Evolutionary conservation across 495 filamentous ascomycete genomes (phyloP).

Genomic region (Penicillium egyptiacum): DNA sequence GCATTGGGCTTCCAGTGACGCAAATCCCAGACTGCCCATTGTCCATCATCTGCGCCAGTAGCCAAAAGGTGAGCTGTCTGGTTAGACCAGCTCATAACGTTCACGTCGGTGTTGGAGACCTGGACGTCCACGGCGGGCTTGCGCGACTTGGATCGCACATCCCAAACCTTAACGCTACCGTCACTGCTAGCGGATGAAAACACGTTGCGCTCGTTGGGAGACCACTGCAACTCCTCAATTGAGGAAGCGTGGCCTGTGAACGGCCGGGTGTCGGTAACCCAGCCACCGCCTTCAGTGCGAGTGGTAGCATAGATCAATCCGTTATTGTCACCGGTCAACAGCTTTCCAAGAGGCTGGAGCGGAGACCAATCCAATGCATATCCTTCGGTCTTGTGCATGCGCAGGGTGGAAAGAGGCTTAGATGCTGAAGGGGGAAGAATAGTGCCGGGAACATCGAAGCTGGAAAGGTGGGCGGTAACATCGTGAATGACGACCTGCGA

Average conservation of each 20-base stretch:
- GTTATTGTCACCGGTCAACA: constrained; percentile 87
- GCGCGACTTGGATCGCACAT: constrained; percentile 83
- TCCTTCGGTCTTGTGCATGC: constrained; percentile 89
- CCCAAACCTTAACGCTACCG: constrained; percentile 93
- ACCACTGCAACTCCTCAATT: constrained; percentile 96
- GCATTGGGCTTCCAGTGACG: constrained; percentile 82
- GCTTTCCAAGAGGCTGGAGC: constrained; percentile 70
- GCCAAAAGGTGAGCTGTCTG: constrained; percentile 86
- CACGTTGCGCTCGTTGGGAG: constrained; percentile 83
- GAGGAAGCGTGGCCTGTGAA: constrained; percentile 81
- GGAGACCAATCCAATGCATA: constrained; percentile 96
- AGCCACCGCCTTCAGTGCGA: constrained; percentile 79
- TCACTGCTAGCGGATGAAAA: constrained; percentile 92
- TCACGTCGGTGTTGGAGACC: constrained; percentile 82
- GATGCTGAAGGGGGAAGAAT: constrained; percentile 75
- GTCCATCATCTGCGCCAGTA: constrained; percentile 89
- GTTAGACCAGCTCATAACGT: constrained; percentile 91
- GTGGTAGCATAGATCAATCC: constrained; percentile 87
- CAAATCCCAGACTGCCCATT: constrained; percentile 95
- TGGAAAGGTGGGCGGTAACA: constrained; percentile 77
- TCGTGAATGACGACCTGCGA: constrained; percentile 90
- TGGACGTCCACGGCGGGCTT: constrained; percentile 82
- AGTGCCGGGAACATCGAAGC: constrained; percentile 86
- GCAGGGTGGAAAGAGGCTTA: constrained; percentile 80
- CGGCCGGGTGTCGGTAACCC: constrained; percentile 76